Percentiles rank a stretch among this genome's conserved stretches.
phyloP scores from a whole-genome alignment of 163 green algal genomes.

The Volvox carteri region DNA sequence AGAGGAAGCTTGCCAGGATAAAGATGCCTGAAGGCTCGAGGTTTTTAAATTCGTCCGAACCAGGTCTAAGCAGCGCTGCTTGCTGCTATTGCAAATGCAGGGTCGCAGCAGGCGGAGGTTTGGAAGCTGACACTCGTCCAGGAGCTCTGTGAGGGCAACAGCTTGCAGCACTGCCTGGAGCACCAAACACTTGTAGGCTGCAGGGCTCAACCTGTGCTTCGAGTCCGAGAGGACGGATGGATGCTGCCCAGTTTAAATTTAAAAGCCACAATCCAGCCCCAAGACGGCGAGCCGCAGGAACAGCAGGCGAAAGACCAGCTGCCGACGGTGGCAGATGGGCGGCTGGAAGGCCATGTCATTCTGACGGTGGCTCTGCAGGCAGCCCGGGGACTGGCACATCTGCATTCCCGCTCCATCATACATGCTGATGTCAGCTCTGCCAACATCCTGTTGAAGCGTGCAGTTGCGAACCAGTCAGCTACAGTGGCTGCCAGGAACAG shows the following conservation, averaged over 20 bases:
- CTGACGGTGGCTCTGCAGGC: neutral
- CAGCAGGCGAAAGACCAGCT: neutral
- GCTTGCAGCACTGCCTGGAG: neutral
- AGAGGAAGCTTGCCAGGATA: too few species aligned
- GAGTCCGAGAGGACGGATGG: neutral
- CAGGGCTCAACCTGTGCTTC: too few species aligned
- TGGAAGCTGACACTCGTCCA: slow-evolving; percentile 27
- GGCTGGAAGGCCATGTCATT: neutral
- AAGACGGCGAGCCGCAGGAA: neutral
- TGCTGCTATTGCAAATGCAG: neutral
- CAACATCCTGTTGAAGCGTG: slow-evolving; percentile 30
- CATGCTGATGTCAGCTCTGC: slow-evolving; percentile 5
- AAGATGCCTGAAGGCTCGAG: too few species aligned
- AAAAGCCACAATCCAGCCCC: neutral
- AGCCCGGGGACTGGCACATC: slow-evolving; percentile 1
- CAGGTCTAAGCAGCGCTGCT: too few species aligned
- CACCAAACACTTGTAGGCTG: neutral
- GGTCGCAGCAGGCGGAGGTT: neutral
- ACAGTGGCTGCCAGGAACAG: neutral
- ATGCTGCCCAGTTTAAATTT: neutral
- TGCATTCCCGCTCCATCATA: neutral
- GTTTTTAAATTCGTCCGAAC: too few species aligned
- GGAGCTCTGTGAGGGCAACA: slow-evolving; percentile 15
- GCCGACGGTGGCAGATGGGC: neutral
- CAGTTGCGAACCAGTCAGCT: neutral